phyloP scores from a whole-genome alignment of 108 stramenopile species.

The Asterionellopsis glacialis region DNA sequence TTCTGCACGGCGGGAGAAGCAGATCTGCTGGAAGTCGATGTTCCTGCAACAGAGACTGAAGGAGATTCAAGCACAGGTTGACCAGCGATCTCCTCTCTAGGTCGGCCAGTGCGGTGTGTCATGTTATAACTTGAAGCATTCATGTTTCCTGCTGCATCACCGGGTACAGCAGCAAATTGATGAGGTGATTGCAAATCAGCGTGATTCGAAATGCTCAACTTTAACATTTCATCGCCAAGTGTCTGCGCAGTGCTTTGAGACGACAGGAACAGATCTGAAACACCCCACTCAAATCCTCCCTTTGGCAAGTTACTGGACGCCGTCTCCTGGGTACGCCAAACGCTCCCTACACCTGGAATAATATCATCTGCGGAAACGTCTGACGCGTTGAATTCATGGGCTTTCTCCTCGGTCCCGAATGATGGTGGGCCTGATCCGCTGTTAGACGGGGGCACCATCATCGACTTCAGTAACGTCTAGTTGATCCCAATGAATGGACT shows the following conservation, averaged over 20 bases:
- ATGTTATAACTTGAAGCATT: background rate
- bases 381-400: too few relatives aligned
- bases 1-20: slow-evolving; percentile 33
- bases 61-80: slow-evolving; percentile 24
- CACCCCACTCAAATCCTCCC: too few relatives aligned
- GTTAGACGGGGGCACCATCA: too few relatives aligned
- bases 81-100: background rate
- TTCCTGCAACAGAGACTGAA: slow-evolving; percentile 34
- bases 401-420: too few relatives aligned
- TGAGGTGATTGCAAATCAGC: slow-evolving; percentile 26
- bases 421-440: too few relatives aligned
- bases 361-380: too few relatives aligned
- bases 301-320: too few relatives aligned
- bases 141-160: background rate
- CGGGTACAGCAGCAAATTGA: background rate
- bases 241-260: slow-evolving; percentile 76
- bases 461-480: too few relatives aligned
- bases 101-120: background rate
- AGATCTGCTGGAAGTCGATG: slow-evolving; percentile 46
- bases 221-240: slow-evolving; percentile 76
- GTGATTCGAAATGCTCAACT: slow-evolving; percentile 18
- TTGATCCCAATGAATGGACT: too few relatives aligned
- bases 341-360: too few relatives aligned
- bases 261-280: too few relatives aligned
- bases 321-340: too few relatives aligned